These are phyloP conservation scores for Juglanconis oblonga DNA, from an alignment of 2,329 filamentous ascomycete species.

Conservation along the genomic window DNA sequence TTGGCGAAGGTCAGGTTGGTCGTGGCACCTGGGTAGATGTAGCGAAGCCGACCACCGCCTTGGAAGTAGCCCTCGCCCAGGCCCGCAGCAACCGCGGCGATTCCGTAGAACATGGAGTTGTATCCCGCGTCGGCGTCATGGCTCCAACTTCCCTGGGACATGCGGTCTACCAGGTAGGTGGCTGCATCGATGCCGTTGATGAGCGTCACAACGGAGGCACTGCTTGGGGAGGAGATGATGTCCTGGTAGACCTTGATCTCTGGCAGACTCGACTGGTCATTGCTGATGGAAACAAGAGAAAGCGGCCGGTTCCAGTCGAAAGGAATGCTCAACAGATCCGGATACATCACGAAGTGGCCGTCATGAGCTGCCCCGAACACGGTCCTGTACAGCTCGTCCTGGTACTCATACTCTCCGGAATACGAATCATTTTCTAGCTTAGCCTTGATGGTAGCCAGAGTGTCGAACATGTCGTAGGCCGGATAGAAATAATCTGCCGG, in stretches of 20 bases:
- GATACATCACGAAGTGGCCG: conserved; percentile 39
- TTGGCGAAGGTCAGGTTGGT: conserved; percentile 36
- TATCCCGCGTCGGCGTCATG: conserved; percentile 32
- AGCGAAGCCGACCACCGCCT: conserved; percentile 29
- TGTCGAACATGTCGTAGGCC: conserved; percentile 35
- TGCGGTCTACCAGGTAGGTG: conserved; percentile 38
- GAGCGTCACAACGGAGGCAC: conserved; percentile 22
- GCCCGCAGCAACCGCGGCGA: conserved; percentile 20
- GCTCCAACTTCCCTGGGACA: conserved; percentile 36
- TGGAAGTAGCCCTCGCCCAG: conserved; percentile 28
- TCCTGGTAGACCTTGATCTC: conserved; percentile 49
- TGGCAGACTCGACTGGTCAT: conserved; percentile 29
- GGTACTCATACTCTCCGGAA: conserved; percentile 38
- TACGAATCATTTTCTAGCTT: conserved; percentile 33
- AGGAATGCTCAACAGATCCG: conserved; percentile 35
- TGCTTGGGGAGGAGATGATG: conserved; percentile 22
- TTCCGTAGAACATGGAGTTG: conserved; percentile 36
- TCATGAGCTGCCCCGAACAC: conserved; percentile 39
- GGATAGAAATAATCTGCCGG: conserved; percentile 36
- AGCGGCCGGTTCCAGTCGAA: conserved; percentile 34
- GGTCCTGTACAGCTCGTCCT: conserved; percentile 35
- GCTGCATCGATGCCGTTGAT: conserved; percentile 30
- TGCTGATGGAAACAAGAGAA: conserved; percentile 40
- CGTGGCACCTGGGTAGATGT: conserved; percentile 24
- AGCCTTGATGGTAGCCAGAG: conserved; percentile 29